phyloP scores from a whole-genome alignment of 2,329 filamentous ascomycete species.

The Aspergillus sp. region DNA sequence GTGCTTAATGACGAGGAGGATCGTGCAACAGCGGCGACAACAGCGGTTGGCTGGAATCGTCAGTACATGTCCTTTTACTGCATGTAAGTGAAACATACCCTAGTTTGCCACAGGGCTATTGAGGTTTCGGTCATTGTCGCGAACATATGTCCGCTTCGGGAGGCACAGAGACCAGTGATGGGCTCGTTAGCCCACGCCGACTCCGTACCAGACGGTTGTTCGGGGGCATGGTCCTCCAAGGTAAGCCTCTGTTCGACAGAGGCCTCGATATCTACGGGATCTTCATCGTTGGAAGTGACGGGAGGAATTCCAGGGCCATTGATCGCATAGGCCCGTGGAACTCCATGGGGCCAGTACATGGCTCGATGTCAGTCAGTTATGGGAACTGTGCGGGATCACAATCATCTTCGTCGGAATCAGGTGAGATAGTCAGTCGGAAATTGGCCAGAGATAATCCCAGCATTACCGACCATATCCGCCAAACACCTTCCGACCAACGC shows the following conservation, averaged over 20 bases:
- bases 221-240: slow-evolving; percentile 22
- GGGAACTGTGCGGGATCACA: slow-evolving; percentile 28
- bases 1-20: slow-evolving; percentile 74
- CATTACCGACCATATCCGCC: slow-evolving; percentile 20
- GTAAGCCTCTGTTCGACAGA: slow-evolving; percentile 22
- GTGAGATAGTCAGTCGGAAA: slow-evolving; percentile 21
- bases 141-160: slow-evolving; percentile 78
- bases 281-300: slow-evolving; percentile 24
- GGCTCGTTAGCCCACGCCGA: slow-evolving; percentile 56
- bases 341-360: slow-evolving; percentile 52
- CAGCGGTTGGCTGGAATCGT: slow-evolving; percentile 70
- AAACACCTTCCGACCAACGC: slow-evolving; percentile 7
- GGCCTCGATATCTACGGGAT: slow-evolving; percentile 13
- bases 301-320: slow-evolving; percentile 41
- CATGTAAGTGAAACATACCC: slow-evolving; percentile 53
- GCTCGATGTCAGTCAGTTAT: slow-evolving; percentile 30
- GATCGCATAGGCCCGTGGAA: slow-evolving; percentile 48
- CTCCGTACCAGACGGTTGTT: slow-evolving; percentile 24
- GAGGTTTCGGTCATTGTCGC: slow-evolving; percentile 81
- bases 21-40: slow-evolving; percentile 80
- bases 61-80: slow-evolving; percentile 19
- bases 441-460: slow-evolving; percentile 18
- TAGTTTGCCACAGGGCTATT: slow-evolving; percentile 95
- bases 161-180: slow-evolving; percentile 71
- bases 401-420: slow-evolving; percentile 32